These are phyloP conservation scores for Francoa sonchifolia DNA, from an alignment of 441 rosid genomes.

Conservation along the genomic window DNA sequence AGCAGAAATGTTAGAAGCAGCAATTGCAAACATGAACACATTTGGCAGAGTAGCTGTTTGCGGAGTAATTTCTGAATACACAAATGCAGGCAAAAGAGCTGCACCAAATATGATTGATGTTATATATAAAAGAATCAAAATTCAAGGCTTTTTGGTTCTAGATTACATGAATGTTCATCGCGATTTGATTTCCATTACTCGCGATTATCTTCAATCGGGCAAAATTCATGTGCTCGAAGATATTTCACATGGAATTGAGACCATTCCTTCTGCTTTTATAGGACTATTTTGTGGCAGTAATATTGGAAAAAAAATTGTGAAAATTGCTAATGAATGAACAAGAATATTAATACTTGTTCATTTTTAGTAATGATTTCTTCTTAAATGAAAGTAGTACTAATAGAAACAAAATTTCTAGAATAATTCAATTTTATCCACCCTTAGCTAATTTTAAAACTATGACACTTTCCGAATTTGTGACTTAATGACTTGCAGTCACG, in stretches of 20 bases:
- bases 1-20: constrained; percentile 62
- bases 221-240: constrained; percentile 26
- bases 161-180: constrained; percentile 19
- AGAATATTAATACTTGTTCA: not conserved
- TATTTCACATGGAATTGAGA: constrained; percentile 32
- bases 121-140: constrained; percentile 35
- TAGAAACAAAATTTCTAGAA: not conserved
- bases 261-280: constrained; percentile 34
- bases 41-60: constrained; percentile 43
- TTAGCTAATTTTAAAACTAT: too few species aligned
- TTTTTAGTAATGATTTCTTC: not conserved
- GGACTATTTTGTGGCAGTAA: constrained; percentile 33
- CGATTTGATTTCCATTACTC: constrained; percentile 28
- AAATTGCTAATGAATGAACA: constrained; percentile 22
- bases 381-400: not conserved
- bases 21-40: constrained; percentile 42
- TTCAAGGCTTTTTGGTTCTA: constrained; percentile 33
- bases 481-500: too few species aligned
- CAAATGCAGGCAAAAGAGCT: constrained; percentile 20
- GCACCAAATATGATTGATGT: constrained; percentile 32
- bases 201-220: constrained; percentile 21
- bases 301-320: constrained; percentile 41
- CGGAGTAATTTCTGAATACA: constrained; percentile 41
- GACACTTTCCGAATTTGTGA: too few species aligned
- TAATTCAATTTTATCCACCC: not conserved